Evolutionary conservation across 257 asterid species (phyloP).

Genomic region (Mentha longifolia): DNA sequence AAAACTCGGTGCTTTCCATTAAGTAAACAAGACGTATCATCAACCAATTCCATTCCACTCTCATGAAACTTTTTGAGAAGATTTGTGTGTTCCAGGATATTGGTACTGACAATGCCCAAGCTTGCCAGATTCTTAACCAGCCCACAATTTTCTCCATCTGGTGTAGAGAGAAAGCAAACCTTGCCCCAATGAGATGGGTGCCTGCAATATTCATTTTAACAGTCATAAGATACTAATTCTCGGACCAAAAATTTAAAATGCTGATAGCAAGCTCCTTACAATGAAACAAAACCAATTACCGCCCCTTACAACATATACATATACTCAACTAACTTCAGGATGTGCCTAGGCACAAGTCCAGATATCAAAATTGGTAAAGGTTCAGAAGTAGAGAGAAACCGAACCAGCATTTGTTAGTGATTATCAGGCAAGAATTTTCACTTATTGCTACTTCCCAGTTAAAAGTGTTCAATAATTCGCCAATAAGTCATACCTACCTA

Average conservation of each 20-base stretch:
- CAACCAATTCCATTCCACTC: conserved; percentile 80
- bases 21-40: conserved; percentile 51
- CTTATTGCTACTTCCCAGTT: not conserved
- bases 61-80: conserved; percentile 52
- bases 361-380: conserved; percentile 3
- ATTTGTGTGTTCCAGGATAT: conserved; percentile 45
- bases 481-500: not conserved
- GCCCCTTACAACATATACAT: not conserved
- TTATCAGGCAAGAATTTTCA: not conserved
- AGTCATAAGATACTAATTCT: conserved; percentile 31
- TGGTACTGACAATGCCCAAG: conserved; percentile 82
- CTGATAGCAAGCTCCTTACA: conserved; percentile 2
- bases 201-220: conserved; percentile 50
- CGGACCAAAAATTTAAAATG: conserved; percentile 11
- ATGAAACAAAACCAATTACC: conserved; percentile 10
- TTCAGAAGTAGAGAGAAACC: conserved; percentile 16
- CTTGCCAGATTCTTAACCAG: conserved; percentile 91
- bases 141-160: conserved; percentile 99
- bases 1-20: conserved; percentile 65
- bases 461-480: not conserved
- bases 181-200: conserved; percentile 99
- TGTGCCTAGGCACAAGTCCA: not conserved
- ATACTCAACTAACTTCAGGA: conserved; percentile 14
- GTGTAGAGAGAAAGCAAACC: conserved; percentile 90
- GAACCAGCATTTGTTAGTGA: not conserved